phyloP scores from a whole-genome alignment of 176 grass and related monocot species.

The Aegilops sharonensis region DNA sequence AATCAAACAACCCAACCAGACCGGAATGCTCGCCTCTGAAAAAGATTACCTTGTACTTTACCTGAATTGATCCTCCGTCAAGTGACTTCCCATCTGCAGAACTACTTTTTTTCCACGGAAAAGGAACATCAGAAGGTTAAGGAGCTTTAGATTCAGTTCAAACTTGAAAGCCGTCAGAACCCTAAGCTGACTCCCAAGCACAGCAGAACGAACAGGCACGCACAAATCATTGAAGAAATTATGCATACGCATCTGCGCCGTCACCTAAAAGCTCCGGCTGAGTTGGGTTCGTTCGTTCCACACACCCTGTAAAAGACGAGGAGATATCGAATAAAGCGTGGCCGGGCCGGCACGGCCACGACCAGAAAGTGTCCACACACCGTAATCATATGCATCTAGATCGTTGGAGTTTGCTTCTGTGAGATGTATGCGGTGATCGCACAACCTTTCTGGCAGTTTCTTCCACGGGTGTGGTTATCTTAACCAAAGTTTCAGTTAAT shows the following conservation, averaged over 20 bases:
- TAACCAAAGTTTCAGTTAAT: not conserved
- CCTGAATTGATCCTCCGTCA: not conserved
- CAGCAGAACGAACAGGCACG: not conserved
- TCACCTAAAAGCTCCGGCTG: not conserved
- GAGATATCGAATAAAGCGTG: constrained; percentile 17
- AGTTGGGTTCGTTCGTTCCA: not conserved
- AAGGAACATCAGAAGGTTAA: not conserved
- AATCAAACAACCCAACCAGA: constrained; percentile 22
- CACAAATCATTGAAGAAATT: not conserved
- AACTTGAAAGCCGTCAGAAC: no score
- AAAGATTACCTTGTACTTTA: not conserved
- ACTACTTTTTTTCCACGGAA: not conserved
- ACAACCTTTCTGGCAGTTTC: constrained; percentile 1
- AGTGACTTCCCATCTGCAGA: not conserved
- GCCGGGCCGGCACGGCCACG: constrained; percentile 8
- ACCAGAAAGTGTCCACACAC: not conserved
- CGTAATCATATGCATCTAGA: constrained; percentile 5
- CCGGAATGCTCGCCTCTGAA: constrained; percentile 3
- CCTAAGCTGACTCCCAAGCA: not conserved
- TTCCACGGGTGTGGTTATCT: not conserved
- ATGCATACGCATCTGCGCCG: not conserved
- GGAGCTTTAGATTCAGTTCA: not conserved
- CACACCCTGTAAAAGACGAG: constrained; percentile 22
- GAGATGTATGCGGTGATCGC: not conserved
- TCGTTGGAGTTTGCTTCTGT: constrained; percentile 14